Evolutionary conservation across 2,329 filamentous ascomycete species (phyloP).

Genomic region (Exophiala mesophila): DNA sequence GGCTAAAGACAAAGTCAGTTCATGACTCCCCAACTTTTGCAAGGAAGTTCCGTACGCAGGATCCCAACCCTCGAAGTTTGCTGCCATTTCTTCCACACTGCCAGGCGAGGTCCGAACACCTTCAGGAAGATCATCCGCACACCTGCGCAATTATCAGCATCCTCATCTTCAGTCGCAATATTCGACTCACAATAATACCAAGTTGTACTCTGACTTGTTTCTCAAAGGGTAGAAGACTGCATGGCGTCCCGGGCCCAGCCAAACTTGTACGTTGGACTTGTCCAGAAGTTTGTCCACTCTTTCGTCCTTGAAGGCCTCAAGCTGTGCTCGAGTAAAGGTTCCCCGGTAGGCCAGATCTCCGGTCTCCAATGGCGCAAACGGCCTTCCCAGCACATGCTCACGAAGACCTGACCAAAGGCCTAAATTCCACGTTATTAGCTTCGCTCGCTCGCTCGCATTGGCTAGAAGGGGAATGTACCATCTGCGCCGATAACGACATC

Average conservation of each 20-base stretch:
- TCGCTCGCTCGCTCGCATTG: background rate
- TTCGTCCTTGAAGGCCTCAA: background rate
- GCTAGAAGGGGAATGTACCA: conserved; percentile 16
- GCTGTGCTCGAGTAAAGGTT: background rate
- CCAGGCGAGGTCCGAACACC: conserved; percentile 10
- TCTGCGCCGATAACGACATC: conserved; percentile 3
- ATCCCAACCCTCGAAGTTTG: conserved; percentile 16
- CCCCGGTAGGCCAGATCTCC: conserved; percentile 2
- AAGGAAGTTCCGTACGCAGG: conserved; percentile 7
- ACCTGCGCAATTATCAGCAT: conserved; percentile 2
- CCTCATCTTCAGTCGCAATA: background rate
- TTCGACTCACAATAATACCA: conserved; percentile 12
- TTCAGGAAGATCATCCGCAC: conserved; percentile 8
- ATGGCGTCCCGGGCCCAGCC: conserved; percentile 8
- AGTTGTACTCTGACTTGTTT: conserved; percentile 14
- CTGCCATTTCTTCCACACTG: conserved; percentile 14
- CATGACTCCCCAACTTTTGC: background rate
- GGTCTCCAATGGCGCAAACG: background rate
- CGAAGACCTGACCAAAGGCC: background rate
- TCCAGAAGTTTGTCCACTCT: background rate
- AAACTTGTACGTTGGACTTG: conserved; percentile 5
- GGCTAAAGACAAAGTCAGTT: conserved; percentile 7
- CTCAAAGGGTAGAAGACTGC: conserved; percentile 17
- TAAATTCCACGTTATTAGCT: background rate
- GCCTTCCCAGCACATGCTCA: background rate